Conservation (phyloP, 139 green algal genomes). For the Nannochloris sp. region DNA sequence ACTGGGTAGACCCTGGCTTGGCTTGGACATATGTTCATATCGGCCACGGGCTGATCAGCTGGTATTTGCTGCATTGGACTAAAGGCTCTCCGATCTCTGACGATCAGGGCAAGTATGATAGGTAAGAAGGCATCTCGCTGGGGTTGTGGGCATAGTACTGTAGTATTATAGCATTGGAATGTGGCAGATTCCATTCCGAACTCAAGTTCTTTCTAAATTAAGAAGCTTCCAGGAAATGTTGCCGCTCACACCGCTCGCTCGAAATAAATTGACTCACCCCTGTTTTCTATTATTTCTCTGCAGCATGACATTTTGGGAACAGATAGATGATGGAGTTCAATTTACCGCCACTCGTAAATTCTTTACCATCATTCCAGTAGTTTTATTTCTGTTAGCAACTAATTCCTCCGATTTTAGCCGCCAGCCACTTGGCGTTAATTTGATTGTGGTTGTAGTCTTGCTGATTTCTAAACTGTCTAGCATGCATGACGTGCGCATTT, state of each 20-base stretch:
- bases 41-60: conserved; percentile 67
- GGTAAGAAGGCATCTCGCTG: not conserved
- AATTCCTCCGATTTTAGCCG: conserved; percentile 74
- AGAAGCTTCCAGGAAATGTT: not conserved
- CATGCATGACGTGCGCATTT: conserved; percentile 78
- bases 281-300: not conserved
- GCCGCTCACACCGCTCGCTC: not conserved
- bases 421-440: conserved; percentile 79
- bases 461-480: conserved; percentile 76
- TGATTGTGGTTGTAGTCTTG: conserved; percentile 69
- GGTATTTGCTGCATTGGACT: conserved; percentile 82
- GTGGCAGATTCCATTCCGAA: too few species aligned
- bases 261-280: not conserved
- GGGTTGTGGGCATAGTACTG: not conserved
- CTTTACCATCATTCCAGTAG: conserved; percentile 72
- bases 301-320: conserved; percentile 87
- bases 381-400: conserved; percentile 75
- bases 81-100: conserved; percentile 68
- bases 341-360: conserved; percentile 81
- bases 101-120: conserved; percentile 78
- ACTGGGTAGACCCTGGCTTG: conserved; percentile 57
- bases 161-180: too few species aligned
- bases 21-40: conserved; percentile 88
- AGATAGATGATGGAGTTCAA: conserved; percentile 56
- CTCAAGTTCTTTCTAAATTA: too few species aligned